Evolutionary conservation across 805 yeast species (phyloP).

Genomic region (Barnettozyma wickerhamii): DNA sequence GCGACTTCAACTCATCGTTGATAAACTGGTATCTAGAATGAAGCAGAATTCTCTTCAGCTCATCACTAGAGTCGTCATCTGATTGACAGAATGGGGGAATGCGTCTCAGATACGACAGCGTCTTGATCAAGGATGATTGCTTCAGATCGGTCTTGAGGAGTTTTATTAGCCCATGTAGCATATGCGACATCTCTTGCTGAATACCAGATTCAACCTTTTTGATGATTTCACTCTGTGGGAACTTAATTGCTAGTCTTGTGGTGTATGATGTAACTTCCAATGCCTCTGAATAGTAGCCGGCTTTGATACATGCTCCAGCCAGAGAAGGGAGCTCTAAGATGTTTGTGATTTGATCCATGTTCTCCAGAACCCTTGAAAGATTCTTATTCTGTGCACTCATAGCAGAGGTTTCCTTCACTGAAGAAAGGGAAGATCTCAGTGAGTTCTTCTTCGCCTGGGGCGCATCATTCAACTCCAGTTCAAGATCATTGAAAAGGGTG

Average conservation of each 20-base stretch:
- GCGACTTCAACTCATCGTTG: conserved; percentile 50
- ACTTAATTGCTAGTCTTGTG: conserved; percentile 62
- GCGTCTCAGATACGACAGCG: conserved; percentile 68
- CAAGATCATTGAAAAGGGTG: conserved; percentile 18
- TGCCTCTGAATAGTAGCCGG: conserved; percentile 87
- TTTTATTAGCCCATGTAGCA: conserved; percentile 68
- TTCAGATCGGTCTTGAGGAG: conserved; percentile 71
- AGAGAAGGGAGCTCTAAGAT: conserved; percentile 81
- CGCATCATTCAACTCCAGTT: conserved; percentile 19
- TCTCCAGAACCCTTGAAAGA: conserved; percentile 42
- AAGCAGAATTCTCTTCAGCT: conserved; percentile 54
- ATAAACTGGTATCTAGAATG: conserved; percentile 69
- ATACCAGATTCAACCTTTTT: conserved; percentile 46
- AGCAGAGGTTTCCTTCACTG: neutral
- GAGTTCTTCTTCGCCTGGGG: conserved; percentile 13
- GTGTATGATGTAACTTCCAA: conserved; percentile 77
- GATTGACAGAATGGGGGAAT: conserved; percentile 47
- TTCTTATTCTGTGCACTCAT: conserved; percentile 11
- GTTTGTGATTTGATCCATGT: conserved; percentile 70
- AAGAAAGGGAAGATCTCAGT: conserved; percentile 4
- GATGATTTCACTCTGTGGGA: conserved; percentile 55
- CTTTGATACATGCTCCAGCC: conserved; percentile 75
- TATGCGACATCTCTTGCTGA: conserved; percentile 50
- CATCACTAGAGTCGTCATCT: conserved; percentile 21
- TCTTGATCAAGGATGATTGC: conserved; percentile 74